Base-by-base conservation (phyloP, 1,284 basidiomycete species). In the Trichosporon sp. region DNA sequence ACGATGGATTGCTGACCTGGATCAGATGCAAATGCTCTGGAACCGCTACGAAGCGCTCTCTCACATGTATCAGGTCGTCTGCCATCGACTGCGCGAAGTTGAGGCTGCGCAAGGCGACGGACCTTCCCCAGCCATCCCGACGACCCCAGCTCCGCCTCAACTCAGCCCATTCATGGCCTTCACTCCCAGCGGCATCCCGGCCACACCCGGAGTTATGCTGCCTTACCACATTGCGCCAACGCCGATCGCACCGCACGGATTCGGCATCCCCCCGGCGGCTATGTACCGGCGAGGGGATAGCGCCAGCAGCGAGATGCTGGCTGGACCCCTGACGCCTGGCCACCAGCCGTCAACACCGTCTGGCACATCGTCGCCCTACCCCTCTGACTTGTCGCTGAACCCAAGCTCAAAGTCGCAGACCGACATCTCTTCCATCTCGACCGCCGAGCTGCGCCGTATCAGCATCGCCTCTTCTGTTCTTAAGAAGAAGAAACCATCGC, bases 281-380 rank as follows among this genome's bases (percentile, higher is more conserved):
- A 61, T 63, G 7, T 61, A 58, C 10, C 49, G 66, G 3, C 60
- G 66, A 2, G 61, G 60, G 1, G 31, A 33, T 52, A 52, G 44
- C 21, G 56, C 56, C 19, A 52, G 56, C 16, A 58, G 57, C 25
- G 58, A 65, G 21, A 37, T 61, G 5, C 67, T 75, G 2, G 75
- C 76, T n/a, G 76, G 76, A 11, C 74, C 74, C 5, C 61, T 76
- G 11, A 77, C 74, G 5, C 74, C 74, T 4, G 74, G 73, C 14
- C 52, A 54, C 23, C 36, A 34, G 56, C 36, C 56, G 10, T 52
- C 32, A 8, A 56, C 4, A 34, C 61, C 33, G 2, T 68, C 66
- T 4, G 59, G 59, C 57, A 29, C 60, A 14, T 61, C 62, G 21
- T 65, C 66, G 29, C 64, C 64, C 1, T 65, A 60, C 46, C 63